Evolutionary conservation across 495 filamentous ascomycete genomes (phyloP), one percentile per base, ranked within the genome.

Genomic region (Penicillium atrosanguineum): DNA sequence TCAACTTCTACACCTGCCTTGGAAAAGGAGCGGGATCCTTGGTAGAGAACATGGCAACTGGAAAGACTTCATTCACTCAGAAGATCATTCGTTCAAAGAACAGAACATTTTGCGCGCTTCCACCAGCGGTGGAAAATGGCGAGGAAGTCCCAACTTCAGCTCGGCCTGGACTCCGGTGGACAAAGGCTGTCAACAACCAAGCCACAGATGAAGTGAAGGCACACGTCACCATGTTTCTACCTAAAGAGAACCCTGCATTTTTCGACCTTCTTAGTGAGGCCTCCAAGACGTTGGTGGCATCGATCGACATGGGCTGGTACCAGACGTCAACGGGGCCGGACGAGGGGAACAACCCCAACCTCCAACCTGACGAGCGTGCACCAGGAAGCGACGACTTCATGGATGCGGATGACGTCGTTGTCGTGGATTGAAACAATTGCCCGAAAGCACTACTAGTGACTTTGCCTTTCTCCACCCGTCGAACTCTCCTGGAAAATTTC

Each of bases 161-260:
- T 14, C 64, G 55, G 28, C 61, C 52, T 39, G 74, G 72, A 7
- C 55, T 77, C 34, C 73, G 76, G 55, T 92, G 87, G 83, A 69
- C 76, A 48, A 80, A 81, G 53, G 84, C 84, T 14, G 74, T 89
- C 44, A 98, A 97, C 69, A 81, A 91, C 53, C 83, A 79, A 63
- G 89, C 87, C 3, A 71, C 53, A 25, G 90, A 96, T 52, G 94
- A 98, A 73, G 82, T 83, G 7, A 73, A 74, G 56, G 93, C 95
- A 12, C 94, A 97, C 75, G 86, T 88, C 72, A 81, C 80, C 44
- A 96, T 97, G 91, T 97, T 97, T 59, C 74, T 83, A 48, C 81
- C 85, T 7, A 86, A 81, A 60, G 80, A 88, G 37, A 96, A 97
- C 65, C 87, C 90, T 11, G 88, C 82, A 14, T 96, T 91, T 59